Evolutionary conservation across 1,284 basidiomycete genomes (phyloP).

Genomic region (Cutaneotrichosporon mucoides): DNA sequence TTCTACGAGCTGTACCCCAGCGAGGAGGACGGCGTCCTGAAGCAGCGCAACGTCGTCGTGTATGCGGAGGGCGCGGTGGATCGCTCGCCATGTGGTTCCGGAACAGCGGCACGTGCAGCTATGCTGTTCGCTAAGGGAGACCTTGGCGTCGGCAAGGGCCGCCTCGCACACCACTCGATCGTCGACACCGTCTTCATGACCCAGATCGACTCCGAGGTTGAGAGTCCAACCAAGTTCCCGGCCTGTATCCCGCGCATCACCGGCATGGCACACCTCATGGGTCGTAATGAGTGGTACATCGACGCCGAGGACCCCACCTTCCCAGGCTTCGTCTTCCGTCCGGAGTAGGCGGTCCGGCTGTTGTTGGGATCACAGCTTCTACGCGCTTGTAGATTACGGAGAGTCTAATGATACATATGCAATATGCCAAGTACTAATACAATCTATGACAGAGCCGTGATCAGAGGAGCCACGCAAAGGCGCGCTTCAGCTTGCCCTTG

Average conservation of each 20-base stretch:
- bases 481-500: not conserved
- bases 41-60: slow-evolving; percentile 25
- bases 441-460: not conserved
- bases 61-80: slow-evolving; percentile 53
- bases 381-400: no score
- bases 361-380: no score
- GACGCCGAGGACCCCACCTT: slow-evolving; percentile 16
- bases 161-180: slow-evolving; percentile 15
- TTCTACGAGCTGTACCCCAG: slow-evolving; percentile 14
- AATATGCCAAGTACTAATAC: not conserved
- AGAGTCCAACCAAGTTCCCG: slow-evolving; percentile 8
- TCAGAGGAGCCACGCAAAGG: not conserved
- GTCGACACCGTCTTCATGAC: slow-evolving; percentile 15
- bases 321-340: slow-evolving; percentile 21
- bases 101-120: slow-evolving; percentile 51
- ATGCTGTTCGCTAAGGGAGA: slow-evolving; percentile 46
- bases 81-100: slow-evolving; percentile 52
- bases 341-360: no score
- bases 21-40: not conserved
- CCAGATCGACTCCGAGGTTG: not conserved
- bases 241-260: slow-evolving; percentile 14
- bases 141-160: slow-evolving; percentile 11
- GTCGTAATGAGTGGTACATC: slow-evolving; percentile 12
- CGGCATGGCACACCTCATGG: slow-evolving; percentile 17
- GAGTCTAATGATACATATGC: not conserved